Conservation (phyloP, 1,284 basidiomycete species). For the Tilletiopsis washingtonensis region DNA sequence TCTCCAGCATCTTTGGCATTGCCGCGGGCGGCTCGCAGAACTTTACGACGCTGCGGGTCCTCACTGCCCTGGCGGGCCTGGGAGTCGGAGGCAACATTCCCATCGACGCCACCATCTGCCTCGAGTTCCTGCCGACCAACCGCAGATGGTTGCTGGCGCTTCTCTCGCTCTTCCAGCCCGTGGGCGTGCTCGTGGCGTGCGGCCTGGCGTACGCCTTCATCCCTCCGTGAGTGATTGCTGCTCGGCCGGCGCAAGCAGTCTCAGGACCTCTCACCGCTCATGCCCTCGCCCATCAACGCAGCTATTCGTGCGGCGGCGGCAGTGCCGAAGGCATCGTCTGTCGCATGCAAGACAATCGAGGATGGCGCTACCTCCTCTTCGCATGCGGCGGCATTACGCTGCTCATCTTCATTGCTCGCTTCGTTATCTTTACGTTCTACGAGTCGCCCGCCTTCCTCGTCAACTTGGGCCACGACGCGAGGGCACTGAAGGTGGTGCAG, state of each 20-base stretch:
- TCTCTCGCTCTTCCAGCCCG: conserved; percentile 39
- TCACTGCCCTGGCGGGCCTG: conserved; percentile 29
- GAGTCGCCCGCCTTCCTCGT: conserved; percentile 42
- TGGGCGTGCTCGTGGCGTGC: conserved; percentile 34
- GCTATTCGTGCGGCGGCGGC: conserved; percentile 20
- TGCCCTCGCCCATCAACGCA: too few species aligned
- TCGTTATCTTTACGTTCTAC: conserved; percentile 34
- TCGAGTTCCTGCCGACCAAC: conserved; percentile 34
- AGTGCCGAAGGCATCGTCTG: conserved; percentile 14
- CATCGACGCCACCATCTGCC: conserved; percentile 36
- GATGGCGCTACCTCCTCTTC: conserved; percentile 42
- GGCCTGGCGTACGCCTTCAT: conserved; percentile 39
- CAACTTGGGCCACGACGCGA: conserved; percentile 26
- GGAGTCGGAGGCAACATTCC: conserved; percentile 40
- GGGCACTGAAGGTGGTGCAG: conserved; percentile 25
- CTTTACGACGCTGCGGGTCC: conserved; percentile 28
- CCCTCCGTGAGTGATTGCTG: too few species aligned
- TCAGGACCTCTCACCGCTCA: too few species aligned
- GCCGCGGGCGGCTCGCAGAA: conserved; percentile 21
- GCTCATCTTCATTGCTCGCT: conserved; percentile 38
- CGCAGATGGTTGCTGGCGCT: conserved; percentile 24
- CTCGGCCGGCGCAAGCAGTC: too few species aligned
- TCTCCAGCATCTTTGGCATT: conserved; percentile 35
- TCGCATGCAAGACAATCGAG: conserved; percentile 27
- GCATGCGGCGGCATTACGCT: conserved; percentile 40